Conservation (phyloP, 352 stramenopile species). For the Elongisporangium undulatum region DNA sequence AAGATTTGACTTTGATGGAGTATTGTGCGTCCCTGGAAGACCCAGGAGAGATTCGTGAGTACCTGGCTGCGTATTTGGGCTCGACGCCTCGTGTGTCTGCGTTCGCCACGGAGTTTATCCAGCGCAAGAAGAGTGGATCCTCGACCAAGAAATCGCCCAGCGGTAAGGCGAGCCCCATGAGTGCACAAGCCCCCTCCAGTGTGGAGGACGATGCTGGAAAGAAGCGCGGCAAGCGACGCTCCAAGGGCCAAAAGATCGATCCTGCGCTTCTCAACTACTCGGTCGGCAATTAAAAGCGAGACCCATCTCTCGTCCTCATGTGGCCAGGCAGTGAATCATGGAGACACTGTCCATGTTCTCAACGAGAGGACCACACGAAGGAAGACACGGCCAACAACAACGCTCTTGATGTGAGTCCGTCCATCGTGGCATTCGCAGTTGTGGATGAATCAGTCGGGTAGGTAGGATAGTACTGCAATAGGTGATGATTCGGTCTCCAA, state of each 20-base stretch:
- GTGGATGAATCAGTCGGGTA: background rate
- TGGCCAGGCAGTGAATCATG: background rate
- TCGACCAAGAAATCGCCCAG: conserved; percentile 36
- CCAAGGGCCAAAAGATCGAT: conserved; percentile 72
- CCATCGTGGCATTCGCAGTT: background rate
- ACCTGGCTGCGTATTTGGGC: conserved; percentile 95
- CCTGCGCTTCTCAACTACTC: conserved; percentile 72
- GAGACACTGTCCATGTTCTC: background rate
- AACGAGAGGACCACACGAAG: too few relatives aligned
- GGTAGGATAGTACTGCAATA: background rate
- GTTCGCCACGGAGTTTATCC: conserved; percentile 97
- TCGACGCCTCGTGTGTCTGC: conserved; percentile 93
- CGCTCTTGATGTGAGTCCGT: background rate
- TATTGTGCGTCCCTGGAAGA: conserved; percentile 96
- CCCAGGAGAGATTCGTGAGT: conserved; percentile 92
- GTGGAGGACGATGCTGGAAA: conserved; percentile 35
- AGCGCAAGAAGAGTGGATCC: conserved; percentile 80
- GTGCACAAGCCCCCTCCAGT: conserved; percentile 11
- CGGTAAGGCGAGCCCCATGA: conserved; percentile 9
- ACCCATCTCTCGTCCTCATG: background rate
- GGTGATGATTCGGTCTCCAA: background rate
- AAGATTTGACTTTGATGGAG: conserved; percentile 85
- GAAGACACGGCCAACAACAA: background rate
- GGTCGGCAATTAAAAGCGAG: conserved; percentile 34
- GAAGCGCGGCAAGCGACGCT: conserved; percentile 51